phyloP scores from a whole-genome alignment of 2,329 filamentous ascomycete species.

The Chlorencoelia australis region DNA sequence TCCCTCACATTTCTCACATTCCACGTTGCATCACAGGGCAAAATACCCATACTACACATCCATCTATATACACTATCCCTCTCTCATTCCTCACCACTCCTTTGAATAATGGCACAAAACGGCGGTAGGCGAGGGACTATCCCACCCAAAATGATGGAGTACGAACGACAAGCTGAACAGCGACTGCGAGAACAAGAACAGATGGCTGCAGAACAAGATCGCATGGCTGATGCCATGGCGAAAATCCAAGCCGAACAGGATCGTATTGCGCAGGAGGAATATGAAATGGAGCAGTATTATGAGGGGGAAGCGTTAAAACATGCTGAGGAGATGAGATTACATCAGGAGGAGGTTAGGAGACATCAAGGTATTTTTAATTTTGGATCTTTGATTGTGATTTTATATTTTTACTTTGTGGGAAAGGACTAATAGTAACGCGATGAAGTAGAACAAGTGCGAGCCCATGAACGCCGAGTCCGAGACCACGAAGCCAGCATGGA shows the following conservation, averaged over 20 bases:
- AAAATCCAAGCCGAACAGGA: conserved; percentile 20
- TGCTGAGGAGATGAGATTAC: conserved; percentile 22
- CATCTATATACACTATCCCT: too few relatives aligned
- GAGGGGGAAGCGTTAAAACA: conserved; percentile 25
- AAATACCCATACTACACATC: too few relatives aligned
- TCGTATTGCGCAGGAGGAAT: conserved; percentile 25
- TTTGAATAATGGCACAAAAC: too few relatives aligned
- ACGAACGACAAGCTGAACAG: conserved; percentile 25
- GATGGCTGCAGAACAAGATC: conserved; percentile 14
- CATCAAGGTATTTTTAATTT: conserved; percentile 16
- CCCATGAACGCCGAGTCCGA: conserved; percentile 15
- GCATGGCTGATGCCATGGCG: conserved; percentile 18
- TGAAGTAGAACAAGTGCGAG: conserved; percentile 12
- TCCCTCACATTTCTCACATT: too few relatives aligned
- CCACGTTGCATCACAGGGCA: too few relatives aligned
- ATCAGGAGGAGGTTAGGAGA: conserved; percentile 23
- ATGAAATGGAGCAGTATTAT: conserved; percentile 27
- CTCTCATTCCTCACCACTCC: too few relatives aligned
- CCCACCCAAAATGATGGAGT: conserved; percentile 24
- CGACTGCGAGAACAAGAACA: conserved; percentile 19
- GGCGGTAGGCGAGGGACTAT: too few relatives aligned
- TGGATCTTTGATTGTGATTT: too few relatives aligned
- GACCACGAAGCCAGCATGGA: conserved; percentile 24
- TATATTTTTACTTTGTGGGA: neutral
- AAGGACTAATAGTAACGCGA: neutral